A percentile compares a stretch with the other conserved stretches of the same genome.
Evolutionary conservation across 2,329 filamentous ascomycete species (phyloP).

Genomic region (Colletotrichum caudatum): DNA sequence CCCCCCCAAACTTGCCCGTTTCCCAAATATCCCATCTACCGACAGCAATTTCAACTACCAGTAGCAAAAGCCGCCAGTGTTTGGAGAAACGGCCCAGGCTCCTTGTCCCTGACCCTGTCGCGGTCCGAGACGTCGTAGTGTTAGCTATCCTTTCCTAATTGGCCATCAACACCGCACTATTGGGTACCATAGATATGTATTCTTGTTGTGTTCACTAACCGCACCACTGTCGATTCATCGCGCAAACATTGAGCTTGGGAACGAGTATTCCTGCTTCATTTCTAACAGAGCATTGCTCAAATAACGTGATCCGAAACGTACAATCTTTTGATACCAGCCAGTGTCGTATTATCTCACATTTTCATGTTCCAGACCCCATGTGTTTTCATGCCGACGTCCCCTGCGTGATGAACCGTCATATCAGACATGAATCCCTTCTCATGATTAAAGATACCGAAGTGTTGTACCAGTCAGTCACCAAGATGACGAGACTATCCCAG

Average conservation of each 20-base stretch:
- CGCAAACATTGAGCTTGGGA: too few species aligned
- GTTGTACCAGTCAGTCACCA: not conserved
- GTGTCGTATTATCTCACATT: conserved; percentile 1
- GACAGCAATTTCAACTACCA: not conserved
- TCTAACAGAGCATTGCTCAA: not conserved
- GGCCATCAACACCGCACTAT: not conserved
- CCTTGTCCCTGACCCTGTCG: conserved; percentile 11
- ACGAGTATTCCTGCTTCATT: not conserved
- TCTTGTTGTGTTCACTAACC: not conserved
- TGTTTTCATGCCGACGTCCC: not conserved
- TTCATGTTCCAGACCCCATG: not conserved
- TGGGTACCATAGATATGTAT: not conserved
- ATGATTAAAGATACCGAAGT: conserved; percentile 6
- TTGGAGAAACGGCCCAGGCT: conserved; percentile 13
- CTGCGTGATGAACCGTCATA: not conserved
- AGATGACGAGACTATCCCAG: conserved; percentile 19
- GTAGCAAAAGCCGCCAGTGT: not conserved
- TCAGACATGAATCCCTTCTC: conserved; percentile 9
- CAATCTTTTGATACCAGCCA: not conserved
- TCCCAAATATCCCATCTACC: not conserved
- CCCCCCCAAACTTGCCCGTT: not conserved
- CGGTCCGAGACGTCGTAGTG: not conserved
- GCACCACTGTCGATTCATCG: not conserved
- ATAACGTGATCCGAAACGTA: not conserved
- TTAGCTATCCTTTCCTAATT: not conserved